Conservation (phyloP, 495 filamentous ascomycete genomes). For the Viridothelium virens region DNA sequence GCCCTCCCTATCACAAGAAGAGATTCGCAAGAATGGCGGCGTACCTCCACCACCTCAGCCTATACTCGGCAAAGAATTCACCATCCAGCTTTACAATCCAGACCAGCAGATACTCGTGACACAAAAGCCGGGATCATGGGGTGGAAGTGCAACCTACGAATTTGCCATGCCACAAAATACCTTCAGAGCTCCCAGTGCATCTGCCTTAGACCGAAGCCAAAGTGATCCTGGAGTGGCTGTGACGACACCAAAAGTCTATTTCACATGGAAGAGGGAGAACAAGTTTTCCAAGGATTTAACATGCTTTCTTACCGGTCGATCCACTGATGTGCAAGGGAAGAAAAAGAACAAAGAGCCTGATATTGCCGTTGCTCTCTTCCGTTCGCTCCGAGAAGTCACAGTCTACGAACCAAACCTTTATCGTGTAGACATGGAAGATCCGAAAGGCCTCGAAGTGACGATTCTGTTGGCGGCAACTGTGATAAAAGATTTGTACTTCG, state of each 20-base stretch:
- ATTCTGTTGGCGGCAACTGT: slow-evolving; percentile 74
- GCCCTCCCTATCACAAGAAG: slow-evolving; percentile 68
- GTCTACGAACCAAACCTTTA: slow-evolving; percentile 89
- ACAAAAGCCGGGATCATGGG: slow-evolving; percentile 67
- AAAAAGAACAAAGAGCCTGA: slow-evolving; percentile 82
- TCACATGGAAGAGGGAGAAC: slow-evolving; percentile 88
- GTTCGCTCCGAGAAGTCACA: slow-evolving; percentile 60
- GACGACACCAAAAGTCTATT: slow-evolving; percentile 69
- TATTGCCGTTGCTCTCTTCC: slow-evolving; percentile 81
- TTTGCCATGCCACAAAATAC: slow-evolving; percentile 86
- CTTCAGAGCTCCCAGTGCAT: slow-evolving; percentile 70
- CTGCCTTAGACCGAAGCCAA: slow-evolving; percentile 67
- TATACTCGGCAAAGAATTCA: slow-evolving; percentile 67
- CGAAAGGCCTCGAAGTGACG: slow-evolving; percentile 86
- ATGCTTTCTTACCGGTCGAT: slow-evolving; percentile 71
- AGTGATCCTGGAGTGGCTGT: slow-evolving; percentile 59
- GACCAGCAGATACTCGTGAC: slow-evolving; percentile 71
- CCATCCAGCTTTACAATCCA: slow-evolving; percentile 86
- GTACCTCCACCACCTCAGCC: slow-evolving; percentile 64
- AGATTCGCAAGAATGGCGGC: slow-evolving; percentile 66
- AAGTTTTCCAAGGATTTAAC: slow-evolving; percentile 76
- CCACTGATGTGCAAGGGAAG: slow-evolving; percentile 51
- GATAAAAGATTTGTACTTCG: slow-evolving; percentile 80
- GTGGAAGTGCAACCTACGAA: slow-evolving; percentile 70
- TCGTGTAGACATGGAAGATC: slow-evolving; percentile 86